A percentile compares a stretch with the other conserved stretches of the same genome.
These are phyloP conservation scores for Ceratocystis cacaofunesta DNA, from an alignment of 2,329 filamentous ascomycete species.

Conservation along the genomic window DNA sequence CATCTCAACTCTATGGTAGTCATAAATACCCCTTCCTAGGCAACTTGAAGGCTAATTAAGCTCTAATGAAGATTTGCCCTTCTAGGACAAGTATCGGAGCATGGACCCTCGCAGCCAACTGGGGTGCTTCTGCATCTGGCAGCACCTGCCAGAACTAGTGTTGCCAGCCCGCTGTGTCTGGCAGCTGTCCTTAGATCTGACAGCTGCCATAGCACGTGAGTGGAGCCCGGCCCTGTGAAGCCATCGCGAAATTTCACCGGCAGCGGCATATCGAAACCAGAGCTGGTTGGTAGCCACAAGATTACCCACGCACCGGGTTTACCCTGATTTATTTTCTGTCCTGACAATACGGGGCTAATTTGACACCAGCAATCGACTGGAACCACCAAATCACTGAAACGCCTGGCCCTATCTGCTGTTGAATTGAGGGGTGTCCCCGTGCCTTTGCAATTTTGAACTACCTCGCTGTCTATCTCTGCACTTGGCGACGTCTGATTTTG, in stretches of 20 bases:
- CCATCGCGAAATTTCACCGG: constrained; percentile 16
- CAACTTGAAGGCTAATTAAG: neutral
- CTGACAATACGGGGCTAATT: neutral
- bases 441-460: neutral
- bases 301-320: constrained; percentile 9
- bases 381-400: neutral
- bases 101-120: neutral
- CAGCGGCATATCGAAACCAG: neutral
- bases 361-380: neutral
- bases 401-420: neutral
- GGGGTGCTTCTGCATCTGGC: neutral
- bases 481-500: neutral
- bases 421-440: neutral
- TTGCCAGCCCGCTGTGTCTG: neutral
- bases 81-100: neutral
- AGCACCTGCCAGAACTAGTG: neutral
- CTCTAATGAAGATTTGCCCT: neutral
- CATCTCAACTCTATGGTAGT: neutral
- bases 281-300: neutral
- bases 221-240: constrained; percentile 11
- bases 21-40: neutral
- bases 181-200: neutral
- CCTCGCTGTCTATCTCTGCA: neutral
- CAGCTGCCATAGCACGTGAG: constrained; percentile 15
- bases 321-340: neutral